These are phyloP conservation scores for Candida tropicalis DNA, from an alignment of 1,139 yeast species.

Conservation along the genomic window DNA sequence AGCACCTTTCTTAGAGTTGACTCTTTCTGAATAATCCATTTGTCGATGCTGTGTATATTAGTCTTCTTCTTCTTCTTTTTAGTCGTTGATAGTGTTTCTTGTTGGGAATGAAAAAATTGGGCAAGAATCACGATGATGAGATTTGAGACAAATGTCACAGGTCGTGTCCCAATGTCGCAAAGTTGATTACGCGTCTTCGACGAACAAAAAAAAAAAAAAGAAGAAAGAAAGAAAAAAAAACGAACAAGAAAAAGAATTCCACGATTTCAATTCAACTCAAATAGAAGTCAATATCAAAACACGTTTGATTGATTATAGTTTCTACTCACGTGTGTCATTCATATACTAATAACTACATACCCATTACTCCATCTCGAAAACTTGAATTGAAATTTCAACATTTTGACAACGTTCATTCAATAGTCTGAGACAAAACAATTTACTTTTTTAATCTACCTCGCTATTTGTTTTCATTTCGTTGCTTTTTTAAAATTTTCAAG, in stretches of 20 bases:
- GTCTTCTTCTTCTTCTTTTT: not conserved
- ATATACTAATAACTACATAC: too few relatives aligned
- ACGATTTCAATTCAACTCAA: not conserved
- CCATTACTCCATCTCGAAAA: not conserved
- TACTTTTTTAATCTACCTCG: not conserved
- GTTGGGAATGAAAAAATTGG: too few relatives aligned
- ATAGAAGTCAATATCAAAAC: too few relatives aligned
- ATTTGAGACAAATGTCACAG: too few relatives aligned
- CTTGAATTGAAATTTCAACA: not conserved
- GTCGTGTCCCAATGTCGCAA: too few relatives aligned
- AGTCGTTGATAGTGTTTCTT: too few relatives aligned
- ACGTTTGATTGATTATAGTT: too few relatives aligned
- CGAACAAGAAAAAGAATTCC: not conserved
- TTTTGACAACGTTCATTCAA: too few relatives aligned
- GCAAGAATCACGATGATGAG: too few relatives aligned
- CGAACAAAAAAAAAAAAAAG: not conserved
- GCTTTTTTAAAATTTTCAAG: not conserved
- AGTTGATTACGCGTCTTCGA: too few relatives aligned
- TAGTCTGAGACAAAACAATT: too few relatives aligned
- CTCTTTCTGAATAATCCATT: slow-evolving; percentile 52
- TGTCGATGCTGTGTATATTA: not conserved
- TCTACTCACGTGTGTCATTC: too few relatives aligned
- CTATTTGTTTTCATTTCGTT: not conserved
- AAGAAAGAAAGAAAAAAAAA: not conserved
- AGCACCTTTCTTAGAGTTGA: slow-evolving; percentile 47